Evolutionary conservation across 768 basidiomycete genomes (phyloP).

Genomic region (Lentinula boryana): DNA sequence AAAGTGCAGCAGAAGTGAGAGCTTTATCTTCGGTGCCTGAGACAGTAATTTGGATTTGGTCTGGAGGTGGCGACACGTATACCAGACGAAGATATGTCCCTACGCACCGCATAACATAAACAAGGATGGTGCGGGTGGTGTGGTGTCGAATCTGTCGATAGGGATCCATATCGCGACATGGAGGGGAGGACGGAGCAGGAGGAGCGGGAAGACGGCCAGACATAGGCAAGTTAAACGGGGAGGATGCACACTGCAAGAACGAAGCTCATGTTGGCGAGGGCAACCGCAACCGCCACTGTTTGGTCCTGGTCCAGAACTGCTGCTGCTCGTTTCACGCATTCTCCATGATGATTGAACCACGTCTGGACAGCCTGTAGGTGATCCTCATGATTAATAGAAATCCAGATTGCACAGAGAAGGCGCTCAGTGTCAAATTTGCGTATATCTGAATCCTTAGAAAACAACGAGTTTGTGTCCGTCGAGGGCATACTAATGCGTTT

Average conservation of each 20-base stretch:
- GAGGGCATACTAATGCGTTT: conserved; percentile 49
- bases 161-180: not conserved
- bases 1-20: not conserved
- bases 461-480: conserved; percentile 54
- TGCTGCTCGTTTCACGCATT: conserved; percentile 37
- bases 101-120: not conserved
- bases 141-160: not conserved
- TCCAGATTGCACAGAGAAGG: conserved; percentile 63
- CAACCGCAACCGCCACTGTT: not conserved
- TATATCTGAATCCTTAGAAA: conserved; percentile 61
- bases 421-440: conserved; percentile 73
- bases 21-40: not conserved
- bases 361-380: conserved; percentile 54
- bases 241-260: conserved; percentile 1
- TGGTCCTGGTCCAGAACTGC: not conserved
- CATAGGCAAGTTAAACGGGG: not conserved
- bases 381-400: conserved; percentile 53
- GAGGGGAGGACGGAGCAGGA: not conserved
- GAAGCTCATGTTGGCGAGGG: conserved; percentile 7
- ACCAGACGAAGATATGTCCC: not conserved
- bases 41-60: not conserved
- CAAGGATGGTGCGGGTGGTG: not conserved
- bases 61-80: not conserved
- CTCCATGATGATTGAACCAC: conserved; percentile 58
- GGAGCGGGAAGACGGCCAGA: not conserved